Evolutionary conservation across 2,329 filamentous ascomycete genomes (phyloP).

Genomic region (Dryadomyces sulphureus): DNA sequence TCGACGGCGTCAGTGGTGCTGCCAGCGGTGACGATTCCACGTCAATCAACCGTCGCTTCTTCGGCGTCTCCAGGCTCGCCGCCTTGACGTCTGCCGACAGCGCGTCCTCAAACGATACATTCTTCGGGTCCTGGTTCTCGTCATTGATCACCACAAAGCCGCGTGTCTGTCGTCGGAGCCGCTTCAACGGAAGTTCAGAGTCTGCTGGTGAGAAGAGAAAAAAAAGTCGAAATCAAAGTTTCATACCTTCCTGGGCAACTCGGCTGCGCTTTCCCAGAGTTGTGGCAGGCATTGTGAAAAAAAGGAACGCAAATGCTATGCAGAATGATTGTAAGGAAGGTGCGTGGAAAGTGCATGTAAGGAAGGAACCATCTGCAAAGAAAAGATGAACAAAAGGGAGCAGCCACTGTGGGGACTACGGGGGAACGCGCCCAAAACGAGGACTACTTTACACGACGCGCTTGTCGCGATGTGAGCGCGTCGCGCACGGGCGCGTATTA

Average conservation of each 20-base stretch:
- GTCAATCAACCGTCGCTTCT: neutral
- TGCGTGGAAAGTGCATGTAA: too few relatives aligned
- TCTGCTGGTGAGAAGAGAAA: neutral
- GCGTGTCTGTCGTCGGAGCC: constrained; percentile 27
- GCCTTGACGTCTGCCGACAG: constrained; percentile 15
- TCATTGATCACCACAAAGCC: constrained; percentile 36
- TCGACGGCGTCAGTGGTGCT: constrained; percentile 52
- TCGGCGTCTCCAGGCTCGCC: constrained; percentile 1
- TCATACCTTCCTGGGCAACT: neutral
- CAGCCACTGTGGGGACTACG: too few relatives aligned
- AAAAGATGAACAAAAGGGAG: neutral
- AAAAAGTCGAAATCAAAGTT: neutral
- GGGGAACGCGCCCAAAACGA: too few relatives aligned
- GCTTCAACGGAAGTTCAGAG: constrained; percentile 25
- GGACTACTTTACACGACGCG: too few relatives aligned
- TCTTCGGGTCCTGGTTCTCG: constrained; percentile 49
- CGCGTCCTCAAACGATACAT: constrained; percentile 22
- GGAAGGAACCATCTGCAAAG: neutral
- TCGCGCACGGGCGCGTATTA: too few relatives aligned
- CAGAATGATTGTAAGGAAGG: neutral
- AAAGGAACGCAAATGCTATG: neutral
- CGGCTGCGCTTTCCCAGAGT: neutral
- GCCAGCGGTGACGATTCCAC: neutral
- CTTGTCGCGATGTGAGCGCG: too few relatives aligned
- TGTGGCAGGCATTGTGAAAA: neutral